Conservation (phyloP, 352 stramenopile species). For the Phytophthora pluvialis region DNA sequence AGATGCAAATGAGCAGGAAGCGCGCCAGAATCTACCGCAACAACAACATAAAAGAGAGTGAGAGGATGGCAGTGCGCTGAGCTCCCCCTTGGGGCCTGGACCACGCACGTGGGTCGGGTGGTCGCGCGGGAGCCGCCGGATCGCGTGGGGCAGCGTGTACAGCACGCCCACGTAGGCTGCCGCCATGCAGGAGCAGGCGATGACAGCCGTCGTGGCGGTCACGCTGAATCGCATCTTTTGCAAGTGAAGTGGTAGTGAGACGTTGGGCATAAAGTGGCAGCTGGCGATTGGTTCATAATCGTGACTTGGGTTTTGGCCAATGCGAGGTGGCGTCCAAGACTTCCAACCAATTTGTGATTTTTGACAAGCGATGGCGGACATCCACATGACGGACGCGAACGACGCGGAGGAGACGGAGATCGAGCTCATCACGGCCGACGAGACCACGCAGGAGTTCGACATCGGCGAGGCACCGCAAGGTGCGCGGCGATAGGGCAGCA, state of each 20-base stretch:
- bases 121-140: constrained; percentile 80
- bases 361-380: constrained; percentile 31
- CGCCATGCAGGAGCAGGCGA: constrained; percentile 85
- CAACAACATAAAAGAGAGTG: not conserved
- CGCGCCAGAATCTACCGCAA: constrained; percentile 77
- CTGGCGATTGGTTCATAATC: constrained; percentile 35
- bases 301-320: constrained; percentile 23
- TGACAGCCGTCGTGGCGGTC: constrained; percentile 61
- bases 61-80: not conserved
- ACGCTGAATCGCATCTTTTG: constrained; percentile 85
- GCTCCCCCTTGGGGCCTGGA: too few relatives aligned
- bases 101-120: constrained; percentile 80
- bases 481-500: constrained; percentile 25
- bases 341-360: constrained; percentile 35
- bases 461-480: constrained; percentile 80
- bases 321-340: constrained; percentile 11
- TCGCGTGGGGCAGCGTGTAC: constrained; percentile 79
- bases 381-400: constrained; percentile 36
- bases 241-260: constrained; percentile 5
- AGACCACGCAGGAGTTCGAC: constrained; percentile 83
- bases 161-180: constrained; percentile 87
- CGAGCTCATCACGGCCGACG: constrained; percentile 84
- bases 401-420: constrained; percentile 67
- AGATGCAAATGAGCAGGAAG: constrained; percentile 90
- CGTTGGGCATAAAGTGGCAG: constrained; percentile 42